Evolutionary conservation across 495 filamentous ascomycete species (phyloP), one percentile per base, ranked within the genome.

Genomic region (Glonium stellatum): DNA sequence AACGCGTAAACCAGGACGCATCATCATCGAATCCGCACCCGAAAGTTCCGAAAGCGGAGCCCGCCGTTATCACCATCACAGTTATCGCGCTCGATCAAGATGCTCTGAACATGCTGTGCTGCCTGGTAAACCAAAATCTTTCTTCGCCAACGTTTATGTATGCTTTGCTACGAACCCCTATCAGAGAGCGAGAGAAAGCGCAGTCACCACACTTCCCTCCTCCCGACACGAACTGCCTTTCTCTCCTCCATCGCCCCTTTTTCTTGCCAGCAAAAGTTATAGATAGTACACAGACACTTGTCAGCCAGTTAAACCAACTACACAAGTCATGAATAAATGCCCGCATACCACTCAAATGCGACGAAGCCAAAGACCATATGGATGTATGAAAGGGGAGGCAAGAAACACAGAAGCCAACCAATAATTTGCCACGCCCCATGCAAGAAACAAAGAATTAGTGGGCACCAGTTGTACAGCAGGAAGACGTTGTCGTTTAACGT

Each of bases 301-400:
- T 36, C 19, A 22, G 56, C 55, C 44, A 55, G 49, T 37, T 36
- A 52, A 51, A 57, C 53, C 54, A 46, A 61, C 57, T 31, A 63
- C 58, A 55, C 34, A 41, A 57, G 44, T 34, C n/a, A 53, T 35
- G 60, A 18, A 54, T 49, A 48, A 47, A 52, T 52, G 47, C 54
- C 58, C 31, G 50, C 31, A 49, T 48, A 37, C 58, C 48, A 51
- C 48, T n/a, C 42, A 51, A 19, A 62, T 48, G 51, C 59, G 52
- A 35, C 50, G 59, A 62, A 56, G 46, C 59, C 54, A 53, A 64
- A 67, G 52, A 54, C 61, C 65, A 64, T 64, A 60, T 67, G 56
- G 59, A 63, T 60, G 65, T 64, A 61, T 63, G 48, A 58, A 64
- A 64, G 61, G 49, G 41, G 51, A 39, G 58, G 49, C 23, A 60